Percentiles rank a stretch among this genome's conserved stretches.
These are phyloP conservation scores for Vitis cinerea DNA, from an alignment of 164 flowering plant species.

Conservation along the genomic window DNA sequence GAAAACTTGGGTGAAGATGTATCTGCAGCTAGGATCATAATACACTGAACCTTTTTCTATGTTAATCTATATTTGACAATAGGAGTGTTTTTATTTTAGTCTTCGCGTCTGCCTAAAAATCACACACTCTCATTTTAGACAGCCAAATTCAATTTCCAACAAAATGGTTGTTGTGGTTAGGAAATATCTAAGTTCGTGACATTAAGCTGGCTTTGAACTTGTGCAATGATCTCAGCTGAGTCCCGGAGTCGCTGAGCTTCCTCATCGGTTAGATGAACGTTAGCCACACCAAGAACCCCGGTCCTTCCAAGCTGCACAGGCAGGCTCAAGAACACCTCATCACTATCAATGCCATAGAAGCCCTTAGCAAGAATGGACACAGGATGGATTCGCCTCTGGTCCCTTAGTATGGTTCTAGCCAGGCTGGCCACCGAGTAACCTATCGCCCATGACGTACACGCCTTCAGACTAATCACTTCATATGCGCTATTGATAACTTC, in stretches of 20 bases:
- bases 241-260: constrained; percentile 46
- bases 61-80: no score
- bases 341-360: constrained; percentile 59
- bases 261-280: constrained; percentile 61
- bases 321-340: constrained; percentile 75
- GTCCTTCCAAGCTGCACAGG: constrained; percentile 70
- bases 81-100: no score
- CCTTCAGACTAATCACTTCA: constrained; percentile 76
- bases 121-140: no score
- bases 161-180: no score
- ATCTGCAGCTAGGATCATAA: no score
- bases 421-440: constrained; percentile 78
- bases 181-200: no score
- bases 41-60: no score
- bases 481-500: constrained; percentile 66
- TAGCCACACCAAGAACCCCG: constrained; percentile 66
- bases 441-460: constrained; percentile 89
- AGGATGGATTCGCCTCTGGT: constrained; percentile 74
- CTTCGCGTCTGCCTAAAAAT: no score
- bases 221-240: constrained; percentile 60
- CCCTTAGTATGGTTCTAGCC: constrained; percentile 55
- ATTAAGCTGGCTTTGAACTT: constrained; percentile 52
- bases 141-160: no score
- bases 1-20: no score
- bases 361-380: constrained; percentile 70